Evolutionary conservation across 78 protist species (phyloP).

Genomic region (Salpingoeca rosetta): DNA sequence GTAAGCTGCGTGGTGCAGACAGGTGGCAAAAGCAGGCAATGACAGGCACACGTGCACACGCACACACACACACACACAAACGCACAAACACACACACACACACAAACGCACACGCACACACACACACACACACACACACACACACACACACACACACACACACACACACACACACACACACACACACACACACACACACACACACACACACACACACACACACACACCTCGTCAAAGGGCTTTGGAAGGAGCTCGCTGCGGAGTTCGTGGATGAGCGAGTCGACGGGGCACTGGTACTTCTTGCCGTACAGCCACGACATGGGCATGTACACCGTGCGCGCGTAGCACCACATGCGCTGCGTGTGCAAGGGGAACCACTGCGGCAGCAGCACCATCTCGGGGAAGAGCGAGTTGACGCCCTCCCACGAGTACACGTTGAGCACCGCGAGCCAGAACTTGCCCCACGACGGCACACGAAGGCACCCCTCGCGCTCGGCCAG

Average conservation of each 20-base stretch:
- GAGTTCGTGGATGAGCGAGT: slow-evolving; percentile 21
- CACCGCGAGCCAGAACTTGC: slow-evolving; percentile 76
- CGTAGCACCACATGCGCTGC: slow-evolving; percentile 66
- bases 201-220: background rate
- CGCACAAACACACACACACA: background rate
- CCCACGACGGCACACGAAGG: slow-evolving; percentile 76
- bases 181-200: background rate
- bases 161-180: background rate
- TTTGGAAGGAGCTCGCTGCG: too few species aligned
- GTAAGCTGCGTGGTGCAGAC: too few species aligned
- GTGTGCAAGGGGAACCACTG: slow-evolving; percentile 64
- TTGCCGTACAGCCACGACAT: slow-evolving; percentile 75
- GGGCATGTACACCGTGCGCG: slow-evolving; percentile 85
- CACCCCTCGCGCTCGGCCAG: slow-evolving; percentile 22
- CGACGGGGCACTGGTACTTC: background rate
- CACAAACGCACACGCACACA: background rate
- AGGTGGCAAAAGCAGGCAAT: too few species aligned
- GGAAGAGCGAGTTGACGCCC: slow-evolving; percentile 64
- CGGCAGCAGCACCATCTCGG: slow-evolving; percentile 76
- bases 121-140: background rate
- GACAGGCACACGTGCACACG: background rate
- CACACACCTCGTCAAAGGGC: too few species aligned
- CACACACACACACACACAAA: background rate
- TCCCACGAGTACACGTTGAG: slow-evolving; percentile 62
- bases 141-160: background rate